phyloP scores from a whole-genome alignment of 495 filamentous ascomycete species.

The Bryoglossum gracile region DNA sequence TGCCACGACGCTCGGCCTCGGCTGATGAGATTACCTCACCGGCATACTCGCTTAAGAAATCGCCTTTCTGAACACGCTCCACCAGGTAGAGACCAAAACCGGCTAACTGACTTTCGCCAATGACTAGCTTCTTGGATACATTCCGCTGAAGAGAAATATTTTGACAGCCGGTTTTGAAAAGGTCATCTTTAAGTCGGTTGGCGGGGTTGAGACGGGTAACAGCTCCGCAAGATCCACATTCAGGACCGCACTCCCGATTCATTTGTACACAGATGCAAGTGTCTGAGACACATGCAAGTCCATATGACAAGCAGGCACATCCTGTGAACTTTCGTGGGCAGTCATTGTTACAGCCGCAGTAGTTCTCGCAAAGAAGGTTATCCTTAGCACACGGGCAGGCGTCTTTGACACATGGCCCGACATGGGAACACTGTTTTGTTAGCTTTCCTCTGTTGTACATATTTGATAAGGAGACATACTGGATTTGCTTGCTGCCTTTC shows the following conservation, averaged over 20 bases:
- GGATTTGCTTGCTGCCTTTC: constrained; percentile 20
- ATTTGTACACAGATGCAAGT: constrained; percentile 23
- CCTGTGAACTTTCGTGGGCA: constrained; percentile 60
- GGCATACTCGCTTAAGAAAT: constrained; percentile 65
- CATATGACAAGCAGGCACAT: constrained; percentile 48
- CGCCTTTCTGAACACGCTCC: constrained; percentile 50
- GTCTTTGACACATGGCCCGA: constrained; percentile 16
- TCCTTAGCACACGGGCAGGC: constrained; percentile 46
- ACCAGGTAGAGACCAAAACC: constrained; percentile 55
- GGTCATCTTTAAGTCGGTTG: constrained; percentile 45
- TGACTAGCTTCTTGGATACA: constrained; percentile 48
- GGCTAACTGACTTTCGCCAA: constrained; percentile 52
- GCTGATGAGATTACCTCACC: constrained; percentile 60
- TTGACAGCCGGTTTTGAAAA: constrained; percentile 46
- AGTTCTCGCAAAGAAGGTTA: constrained; percentile 57
- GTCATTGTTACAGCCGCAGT: constrained; percentile 51
- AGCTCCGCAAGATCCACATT: constrained; percentile 60
- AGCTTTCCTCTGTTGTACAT: not conserved
- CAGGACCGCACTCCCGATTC: constrained; percentile 60
- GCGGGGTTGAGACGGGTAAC: constrained; percentile 52
- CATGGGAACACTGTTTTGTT: constrained; percentile 16
- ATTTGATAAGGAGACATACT: constrained; percentile 9
- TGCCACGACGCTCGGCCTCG: constrained; percentile 58
- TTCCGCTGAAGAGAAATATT: constrained; percentile 58
- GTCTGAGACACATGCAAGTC: constrained; percentile 14